Conservation (phyloP, 768 basidiomycete genomes). For the Amanita rubescens region DNA sequence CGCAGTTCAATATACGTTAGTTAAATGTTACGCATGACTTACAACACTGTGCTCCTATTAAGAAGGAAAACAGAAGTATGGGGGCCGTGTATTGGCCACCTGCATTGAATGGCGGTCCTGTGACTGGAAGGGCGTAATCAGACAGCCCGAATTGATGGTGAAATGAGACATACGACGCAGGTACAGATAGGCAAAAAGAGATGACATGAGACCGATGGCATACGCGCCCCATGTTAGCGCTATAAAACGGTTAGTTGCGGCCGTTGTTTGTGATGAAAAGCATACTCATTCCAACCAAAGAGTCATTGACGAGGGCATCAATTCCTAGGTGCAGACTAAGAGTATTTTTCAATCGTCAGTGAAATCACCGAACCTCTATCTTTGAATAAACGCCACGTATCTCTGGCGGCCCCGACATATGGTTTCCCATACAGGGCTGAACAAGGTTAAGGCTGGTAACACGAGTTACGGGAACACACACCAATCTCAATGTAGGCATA, state of each 20-base stretch:
- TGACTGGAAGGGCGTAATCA: slow-evolving; percentile 35
- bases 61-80: slow-evolving; percentile 70
- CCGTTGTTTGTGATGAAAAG: not conserved
- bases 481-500: slow-evolving; percentile 83
- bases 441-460: slow-evolving; percentile 1
- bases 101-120: slow-evolving; percentile 66
- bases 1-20: not conserved
- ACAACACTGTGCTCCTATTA: slow-evolving; percentile 74
- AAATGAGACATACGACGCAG: slow-evolving; percentile 45
- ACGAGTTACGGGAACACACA: slow-evolving; percentile 18
- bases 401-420: slow-evolving; percentile 74
- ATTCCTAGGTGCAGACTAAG: slow-evolving; percentile 32
- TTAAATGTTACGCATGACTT: slow-evolving; percentile 19
- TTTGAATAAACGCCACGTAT: slow-evolving; percentile 72
- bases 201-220: slow-evolving; percentile 62
- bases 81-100: slow-evolving; percentile 74
- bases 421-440: slow-evolving; percentile 79
- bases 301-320: slow-evolving; percentile 79
- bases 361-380: slow-evolving; percentile 45
- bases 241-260: slow-evolving; percentile 15
- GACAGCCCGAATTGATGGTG: not conserved
- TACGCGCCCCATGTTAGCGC: slow-evolving; percentile 81
- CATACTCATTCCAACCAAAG: slow-evolving; percentile 71
- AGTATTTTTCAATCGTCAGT: slow-evolving; percentile 1
- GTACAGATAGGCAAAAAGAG: slow-evolving; percentile 73